Evolutionary conservation across 257 asterid genomes (phyloP), one percentile per base, ranked within the genome.

Genomic region (Henckelia pumila): DNA sequence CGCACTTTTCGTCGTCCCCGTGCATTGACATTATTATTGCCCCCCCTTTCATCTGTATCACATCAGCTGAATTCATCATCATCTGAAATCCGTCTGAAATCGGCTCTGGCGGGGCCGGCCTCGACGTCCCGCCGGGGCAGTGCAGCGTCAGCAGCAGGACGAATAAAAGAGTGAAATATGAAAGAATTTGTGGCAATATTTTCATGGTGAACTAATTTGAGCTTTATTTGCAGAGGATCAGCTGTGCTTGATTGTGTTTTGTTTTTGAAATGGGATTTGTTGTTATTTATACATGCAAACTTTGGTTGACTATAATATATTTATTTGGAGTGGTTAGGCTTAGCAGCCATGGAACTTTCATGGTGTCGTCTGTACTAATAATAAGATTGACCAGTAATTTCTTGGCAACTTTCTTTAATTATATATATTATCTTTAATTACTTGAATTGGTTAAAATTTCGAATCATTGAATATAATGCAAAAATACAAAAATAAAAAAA

Each of bases 31-130:
- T 26, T 16, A 57, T n/a, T n/a, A n/a, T n/a, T n/a, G n/a, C n/a
- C n/a, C n/a, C 53, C 22, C 47, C 56, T 8, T 73, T 72, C 30
- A 75, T 29, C 47, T 14, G 24, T 49, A 78, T 21, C 50, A 56
- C 17, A 4, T 26, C 4, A 9, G 56, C 21, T 20, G 28, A 10
- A 25, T 17, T 23, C 56, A 9, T 33, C 63, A 13, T 23, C 57
- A 25, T 58, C 77, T 3, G 20, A 0, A 21, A n/a, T n/a, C 78
- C 78, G 1, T 67, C 78, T 10, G 78, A 73, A 9, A 67, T 14
- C 5, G 64, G 37, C 20, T 40, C 57, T 2, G 35, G 60, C 5
- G 50, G 50, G 13, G 3, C 6, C 50, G 50, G 50, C 17, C 50
- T 40, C n/a, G 50, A 40, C 1, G 13, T 40, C n/a, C 50, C 50